phyloP scores from a whole-genome alignment of 2,329 filamentous ascomycete species.

The Sclerotinia trifoliorum region DNA sequence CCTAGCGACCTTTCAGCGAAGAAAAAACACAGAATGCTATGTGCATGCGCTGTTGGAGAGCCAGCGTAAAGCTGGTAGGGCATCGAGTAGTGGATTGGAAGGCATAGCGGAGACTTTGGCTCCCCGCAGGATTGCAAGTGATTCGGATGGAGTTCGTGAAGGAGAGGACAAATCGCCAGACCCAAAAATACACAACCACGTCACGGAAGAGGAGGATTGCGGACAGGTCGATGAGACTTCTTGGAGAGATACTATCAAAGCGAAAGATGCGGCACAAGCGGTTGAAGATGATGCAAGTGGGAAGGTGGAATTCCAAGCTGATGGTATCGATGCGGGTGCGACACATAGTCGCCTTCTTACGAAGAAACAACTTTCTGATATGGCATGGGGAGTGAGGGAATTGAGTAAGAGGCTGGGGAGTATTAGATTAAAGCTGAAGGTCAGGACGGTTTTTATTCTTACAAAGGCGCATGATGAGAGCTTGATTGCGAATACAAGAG shows the following conservation, averaged over 20 bases:
- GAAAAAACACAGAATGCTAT: conserved; percentile 56
- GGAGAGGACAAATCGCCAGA: conserved; percentile 24
- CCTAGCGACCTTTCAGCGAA: conserved; percentile 41
- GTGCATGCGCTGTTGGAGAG: conserved; percentile 64
- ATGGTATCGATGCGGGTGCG: conserved; percentile 25
- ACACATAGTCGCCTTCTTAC: conserved; percentile 73
- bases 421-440: conserved; percentile 77
- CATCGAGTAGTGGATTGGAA: conserved; percentile 38
- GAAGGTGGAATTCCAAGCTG: conserved; percentile 24
- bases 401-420: conserved; percentile 82
- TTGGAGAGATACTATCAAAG: conserved; percentile 47
- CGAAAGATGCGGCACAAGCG: conserved; percentile 3
- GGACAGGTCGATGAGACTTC: conserved; percentile 58
- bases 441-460: conserved; percentile 80
- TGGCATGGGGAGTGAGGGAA: conserved; percentile 94
- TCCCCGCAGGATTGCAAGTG: conserved; percentile 25
- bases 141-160: not conserved
- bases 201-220: conserved; percentile 23
- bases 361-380: conserved; percentile 92
- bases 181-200: conserved; percentile 18
- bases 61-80: conserved; percentile 44
- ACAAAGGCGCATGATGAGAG: conserved; percentile 89
- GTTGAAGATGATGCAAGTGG: conserved; percentile 25
- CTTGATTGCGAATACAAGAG: conserved; percentile 72
- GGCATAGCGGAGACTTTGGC: conserved; percentile 35